Evolutionary conservation across 208 protist genomes (phyloP).

Genomic region (Leishmania braziliensis): DNA sequence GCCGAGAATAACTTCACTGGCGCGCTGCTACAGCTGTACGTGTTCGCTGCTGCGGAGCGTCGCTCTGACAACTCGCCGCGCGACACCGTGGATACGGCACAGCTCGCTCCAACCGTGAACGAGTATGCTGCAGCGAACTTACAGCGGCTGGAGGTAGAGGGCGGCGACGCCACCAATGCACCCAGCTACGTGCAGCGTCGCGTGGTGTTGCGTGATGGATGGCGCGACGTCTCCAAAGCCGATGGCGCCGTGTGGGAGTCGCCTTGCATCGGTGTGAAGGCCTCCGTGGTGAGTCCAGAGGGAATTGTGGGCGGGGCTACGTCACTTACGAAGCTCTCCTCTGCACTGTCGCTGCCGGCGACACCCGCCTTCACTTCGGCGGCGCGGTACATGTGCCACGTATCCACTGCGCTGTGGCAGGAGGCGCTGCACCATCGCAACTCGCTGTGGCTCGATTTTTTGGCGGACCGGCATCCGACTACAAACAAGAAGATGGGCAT

Average conservation of each 20-base stretch:
- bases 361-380: too few species aligned
- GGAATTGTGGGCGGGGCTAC: too few species aligned
- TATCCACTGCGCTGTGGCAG: too few species aligned
- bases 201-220: slow-evolving; percentile 1
- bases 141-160: background rate
- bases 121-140: background rate
- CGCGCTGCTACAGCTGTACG: slow-evolving; percentile 32
- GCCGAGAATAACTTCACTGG: slow-evolving; percentile 33
- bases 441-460: too few species aligned
- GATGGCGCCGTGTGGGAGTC: background rate
- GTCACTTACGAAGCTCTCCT: too few species aligned
- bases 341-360: too few species aligned
- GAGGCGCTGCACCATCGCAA: too few species aligned
- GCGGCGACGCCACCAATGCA: background rate
- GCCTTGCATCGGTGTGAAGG: too few species aligned
- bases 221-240: background rate
- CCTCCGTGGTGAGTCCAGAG: too few species aligned
- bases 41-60: slow-evolving; percentile 16
- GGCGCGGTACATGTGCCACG: too few species aligned
- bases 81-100: background rate
- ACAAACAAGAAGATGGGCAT: too few species aligned
- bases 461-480: too few species aligned
- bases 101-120: background rate
- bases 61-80: background rate
- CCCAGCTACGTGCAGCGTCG: background rate